A percentile compares a stretch with the other conserved stretches of the same genome.
These are phyloP conservation scores for Astraeus odoratus DNA, from an alignment of 768 basidiomycete genomes.

Conservation along the genomic window DNA sequence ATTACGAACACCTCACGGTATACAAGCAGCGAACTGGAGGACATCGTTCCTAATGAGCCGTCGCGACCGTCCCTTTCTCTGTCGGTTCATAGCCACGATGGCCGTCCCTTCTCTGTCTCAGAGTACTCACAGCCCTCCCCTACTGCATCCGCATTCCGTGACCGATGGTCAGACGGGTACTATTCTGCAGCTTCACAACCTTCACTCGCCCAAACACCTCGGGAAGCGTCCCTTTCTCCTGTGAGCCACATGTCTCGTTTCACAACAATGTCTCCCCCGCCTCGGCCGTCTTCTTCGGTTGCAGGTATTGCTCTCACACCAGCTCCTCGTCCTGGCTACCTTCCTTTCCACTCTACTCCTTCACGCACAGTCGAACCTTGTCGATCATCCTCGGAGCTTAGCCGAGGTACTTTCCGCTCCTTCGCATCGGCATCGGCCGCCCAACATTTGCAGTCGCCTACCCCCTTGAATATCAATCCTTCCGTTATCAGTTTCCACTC, in stretches of 20 bases:
- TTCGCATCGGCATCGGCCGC: slow-evolving; percentile 24
- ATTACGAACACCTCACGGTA: slow-evolving; percentile 20
- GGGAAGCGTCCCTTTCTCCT: slow-evolving; percentile 16
- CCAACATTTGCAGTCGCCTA: slow-evolving; percentile 9
- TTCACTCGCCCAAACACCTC: slow-evolving; percentile 9
- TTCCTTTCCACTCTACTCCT: slow-evolving; percentile 14
- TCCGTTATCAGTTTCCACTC: slow-evolving; percentile 38
- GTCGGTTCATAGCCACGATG: slow-evolving; percentile 35
- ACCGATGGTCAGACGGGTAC: slow-evolving; percentile 35
- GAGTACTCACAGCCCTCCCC: slow-evolving; percentile 69
- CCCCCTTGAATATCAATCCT: slow-evolving; percentile 36
- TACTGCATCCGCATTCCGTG: slow-evolving; percentile 75
- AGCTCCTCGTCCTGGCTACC: slow-evolving; percentile 30
- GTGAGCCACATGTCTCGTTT: slow-evolving; percentile 13
- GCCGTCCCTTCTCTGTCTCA: slow-evolving; percentile 53
- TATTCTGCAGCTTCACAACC: slow-evolving; percentile 23
- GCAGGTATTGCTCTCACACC: slow-evolving; percentile 51
- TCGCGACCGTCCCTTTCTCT: slow-evolving; percentile 44
- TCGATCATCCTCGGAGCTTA: slow-evolving; percentile 20
- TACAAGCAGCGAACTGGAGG: slow-evolving; percentile 37
- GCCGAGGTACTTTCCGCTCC: slow-evolving; percentile 24
- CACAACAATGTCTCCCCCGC: slow-evolving; percentile 47
- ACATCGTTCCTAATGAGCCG: slow-evolving; percentile 17
- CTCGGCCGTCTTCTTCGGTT: slow-evolving; percentile 55
- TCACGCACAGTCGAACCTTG: slow-evolving; percentile 12